Evolutionary conservation across 371 early-diverging fungal genomes (phyloP), one percentile per base, ranked within the genome.

Genomic region (Synchytrium microbalum): DNA sequence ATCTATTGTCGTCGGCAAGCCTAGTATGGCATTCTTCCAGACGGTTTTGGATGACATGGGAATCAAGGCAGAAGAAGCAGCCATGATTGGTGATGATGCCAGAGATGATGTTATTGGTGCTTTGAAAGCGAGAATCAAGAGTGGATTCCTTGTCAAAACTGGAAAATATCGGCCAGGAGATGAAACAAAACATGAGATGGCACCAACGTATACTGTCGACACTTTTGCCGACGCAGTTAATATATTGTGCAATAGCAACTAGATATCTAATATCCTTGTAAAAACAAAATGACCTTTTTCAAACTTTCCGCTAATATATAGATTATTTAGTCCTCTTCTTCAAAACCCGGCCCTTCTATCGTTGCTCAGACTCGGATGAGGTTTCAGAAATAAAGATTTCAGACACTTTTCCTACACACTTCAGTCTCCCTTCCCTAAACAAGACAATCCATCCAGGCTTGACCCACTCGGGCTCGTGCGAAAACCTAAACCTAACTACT

Each of bases 51-150:
- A 76, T 32, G 88, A 88, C 69, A 81, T 91, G 86, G 78, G 79
- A 74, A 71, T 72, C 65, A 68, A 54, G 65, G 81, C 85, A 1
- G 72, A 72, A 57, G 62, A 77, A 2, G 88, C 87, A 27, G 88
- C 86, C 0, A 90, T 91, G 78, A 85, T 93, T 61, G 93, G 93
- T 29, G 93, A 93, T 64, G 91, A 91, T 62, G 85, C 89, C 2
- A 72, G 79, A 3, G 87, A 86, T 60, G 93, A 93, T 68, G 78
- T 92, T 1, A 89, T 88, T 19, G 89, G 83, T 25, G 92, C 92
- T 0, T 69, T 79, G 32, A 85, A 80, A 26, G 72, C 88, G 28
- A 89, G 89, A 0, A 72, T 92, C 32, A 75, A 79, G 63, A 84
- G 90, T 1, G 81, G n/a, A n/a, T n/a, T n/a, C n/a, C 46, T 53